phyloP scores from a whole-genome alignment of 345 rosid species.

The Barbarea vulgaris region DNA sequence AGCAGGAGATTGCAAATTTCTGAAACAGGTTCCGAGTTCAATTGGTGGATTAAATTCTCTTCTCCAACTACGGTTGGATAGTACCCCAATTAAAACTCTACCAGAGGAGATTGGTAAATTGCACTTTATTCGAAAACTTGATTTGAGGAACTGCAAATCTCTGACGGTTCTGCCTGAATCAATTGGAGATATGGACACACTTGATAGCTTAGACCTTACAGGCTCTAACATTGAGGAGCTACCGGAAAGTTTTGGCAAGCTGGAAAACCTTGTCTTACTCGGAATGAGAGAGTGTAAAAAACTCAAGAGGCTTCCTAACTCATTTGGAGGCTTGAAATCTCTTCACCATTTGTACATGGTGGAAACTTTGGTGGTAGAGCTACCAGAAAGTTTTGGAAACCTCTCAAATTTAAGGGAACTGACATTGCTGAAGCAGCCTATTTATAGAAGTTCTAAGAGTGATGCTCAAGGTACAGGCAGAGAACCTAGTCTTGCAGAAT shows the following conservation, averaged over 20 bases:
- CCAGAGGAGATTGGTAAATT: slow-evolving; percentile 26
- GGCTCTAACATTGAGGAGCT: slow-evolving; percentile 37
- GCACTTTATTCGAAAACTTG: slow-evolving; percentile 11
- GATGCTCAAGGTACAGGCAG: neutral
- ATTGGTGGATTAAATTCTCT: slow-evolving; percentile 36
- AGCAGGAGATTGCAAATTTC: slow-evolving; percentile 17
- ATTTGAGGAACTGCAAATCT: slow-evolving; percentile 22
- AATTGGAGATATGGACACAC: slow-evolving; percentile 32
- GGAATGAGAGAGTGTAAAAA: slow-evolving; percentile 13
- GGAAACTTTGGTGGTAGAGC: neutral
- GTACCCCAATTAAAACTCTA: slow-evolving; percentile 21
- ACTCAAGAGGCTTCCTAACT: slow-evolving; percentile 36
- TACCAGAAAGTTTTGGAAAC: slow-evolving; percentile 41
- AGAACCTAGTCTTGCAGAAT: neutral
- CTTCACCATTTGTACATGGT: slow-evolving; percentile 16
- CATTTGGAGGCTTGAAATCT: slow-evolving; percentile 38
- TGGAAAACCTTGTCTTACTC: slow-evolving; percentile 18
- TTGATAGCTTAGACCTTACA: neutral
- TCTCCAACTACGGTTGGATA: slow-evolving; percentile 25
- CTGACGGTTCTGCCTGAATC: slow-evolving; percentile 23
- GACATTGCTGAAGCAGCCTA: slow-evolving; percentile 33
- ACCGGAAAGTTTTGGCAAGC: slow-evolving; percentile 31
- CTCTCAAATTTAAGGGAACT: slow-evolving; percentile 30
- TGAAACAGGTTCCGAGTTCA: slow-evolving; percentile 32
- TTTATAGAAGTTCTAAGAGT: slow-evolving; percentile 27